Base-by-base conservation (phyloP, 2,329 filamentous ascomycete species). In the Whalleya microplaca region DNA sequence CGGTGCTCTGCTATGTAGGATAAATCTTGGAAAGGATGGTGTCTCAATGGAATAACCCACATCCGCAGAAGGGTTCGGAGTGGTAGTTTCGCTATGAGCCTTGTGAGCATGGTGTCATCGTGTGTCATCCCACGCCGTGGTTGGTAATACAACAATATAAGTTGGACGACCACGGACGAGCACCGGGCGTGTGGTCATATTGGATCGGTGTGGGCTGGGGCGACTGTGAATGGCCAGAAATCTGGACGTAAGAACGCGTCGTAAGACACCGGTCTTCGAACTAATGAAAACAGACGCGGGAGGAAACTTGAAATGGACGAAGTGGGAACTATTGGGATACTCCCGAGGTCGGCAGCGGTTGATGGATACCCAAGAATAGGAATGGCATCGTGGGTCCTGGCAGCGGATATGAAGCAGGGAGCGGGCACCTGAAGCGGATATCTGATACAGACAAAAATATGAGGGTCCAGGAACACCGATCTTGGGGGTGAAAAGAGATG, bases 1-100 rank as follows among this genome's bases (percentile, higher is more conserved):
- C 60, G 64, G 64, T 62, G 59, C 60, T 60, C 56, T 63, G 51
- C 55, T 63, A n/a, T n/a, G 23, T 27, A 55, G 46, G 58, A 60
- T 29, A 40, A 57, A 46, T 51, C 48, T 59, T 53, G 60, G 58
- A 58, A 53, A 48, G 32, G 32, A 37, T 16, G 32, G 32, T 37
- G 32, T 37, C 32, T 37, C 32, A 16, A 37, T 14, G 32, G 14
- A 12, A 37, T 37, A 37, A 8, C 32, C 32, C 32, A 16, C 32
- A 37, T 37, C 32, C 32, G 32, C 32, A 37, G 32, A 37, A 16
- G 32, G 10, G 7, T 53, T 61, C 58, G 49, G 49, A 40, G 32
- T 21, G 41, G 57, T 58, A 61, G 58, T 61, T 55, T 57, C 14
- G 32, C 61, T 63, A 58, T 61, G 51, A 45, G 44, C 51, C 52